Base-by-base conservation (phyloP, 768 basidiomycete genomes). In the Leccinellum rugosiceps region DNA sequence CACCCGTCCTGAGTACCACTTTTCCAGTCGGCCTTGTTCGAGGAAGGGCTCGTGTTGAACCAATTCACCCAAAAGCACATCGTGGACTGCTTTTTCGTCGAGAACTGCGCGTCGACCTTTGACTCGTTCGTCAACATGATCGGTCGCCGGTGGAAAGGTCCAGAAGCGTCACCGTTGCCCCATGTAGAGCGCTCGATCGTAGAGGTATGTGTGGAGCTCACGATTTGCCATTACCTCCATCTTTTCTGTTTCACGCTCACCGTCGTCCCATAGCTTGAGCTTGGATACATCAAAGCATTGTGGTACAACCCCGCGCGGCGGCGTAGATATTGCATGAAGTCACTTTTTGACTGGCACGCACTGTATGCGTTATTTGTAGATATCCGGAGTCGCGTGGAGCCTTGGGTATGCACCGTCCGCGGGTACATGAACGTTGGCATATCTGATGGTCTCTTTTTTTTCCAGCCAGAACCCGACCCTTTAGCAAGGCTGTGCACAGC, bases 231-330 rank as follows among this genome's bases (percentile, higher is more conserved):
- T 19, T 0, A 19, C 10, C 0, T 17, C 3, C 30, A 26, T 23
- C 50, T 21, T 57, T 53, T 25, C 34, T 48, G 32, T 5, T 34
- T 54, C 45, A 52, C 30, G 23, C 13, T n/a, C 3, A 14, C n/a
- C 23, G 5, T 44, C 52, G 31, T 23, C 41, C n/a, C 41, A 50
- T 65, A 91, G 89, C 74, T 85, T 41, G 72, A 88, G 21, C 76
- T 80, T 1, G 79, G 79, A 10, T 81, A 86, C 56, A 73, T 86
- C 53, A 80, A 80, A 67, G 83, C 82, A 1, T 74, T 79, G 38
- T 92, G 87, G 83, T 78, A 75, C 52, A 92, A 91, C 63, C 85
- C 84, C 8, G 77, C 87, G 2, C 77, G 90, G 47, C 78, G 84
- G 52, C 78, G 90, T 44, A 76, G 90, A 49, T 77, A 81, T 64